Base-by-base conservation (phyloP, 2,329 filamentous ascomycete species). In the Monilinia laxa region DNA sequence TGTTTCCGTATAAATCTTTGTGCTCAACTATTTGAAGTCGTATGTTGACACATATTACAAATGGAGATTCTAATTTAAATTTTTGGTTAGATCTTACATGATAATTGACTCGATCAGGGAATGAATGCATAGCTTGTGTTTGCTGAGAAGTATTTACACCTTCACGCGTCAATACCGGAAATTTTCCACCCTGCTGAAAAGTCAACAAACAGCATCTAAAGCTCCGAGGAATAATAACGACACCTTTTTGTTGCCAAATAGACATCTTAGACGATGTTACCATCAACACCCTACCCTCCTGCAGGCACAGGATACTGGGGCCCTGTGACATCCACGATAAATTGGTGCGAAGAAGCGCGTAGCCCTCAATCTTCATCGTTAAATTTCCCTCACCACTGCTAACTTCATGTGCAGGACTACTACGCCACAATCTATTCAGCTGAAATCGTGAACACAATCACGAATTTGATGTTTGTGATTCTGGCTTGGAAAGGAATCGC, bases 301-400 rank as follows among this genome's bases (percentile, higher is more conserved):
- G 1, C 56, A 0, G 56, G 56, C 23, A 23, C 56, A 20, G 56
- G 56, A 12, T 58, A 58, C 23, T 58, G 56, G 56, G 56, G 56
- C 3, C 56, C 56, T 1, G 56, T 58, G 11, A 58, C 56, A 18
- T 58, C 56, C 25, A 58, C 56, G 16, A 58, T 58, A 16, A 58
- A 58, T n/a, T 58, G 56, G 56, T 58, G 56, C 16, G 56, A 58
- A 58, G 56, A 58, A 58, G 56, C 38, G 25, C 56, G 56, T 58
- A n/a, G 4, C 10, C 9, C 14, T 16, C 40, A 4, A 16, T 6
- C 16, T 20, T 11, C 23, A 45, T 58, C 42, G 23, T 20, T 18
- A 23, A 23, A 2, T n/a, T 28, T 11, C 23, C 23, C 1, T 14
- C 3, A 6, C 28, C 38, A 31, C 38, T 28, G 25, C 23, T 58